phyloP scores from a whole-genome alignment of 208 protist species.

The Acanthamoeba pearcei region DNA sequence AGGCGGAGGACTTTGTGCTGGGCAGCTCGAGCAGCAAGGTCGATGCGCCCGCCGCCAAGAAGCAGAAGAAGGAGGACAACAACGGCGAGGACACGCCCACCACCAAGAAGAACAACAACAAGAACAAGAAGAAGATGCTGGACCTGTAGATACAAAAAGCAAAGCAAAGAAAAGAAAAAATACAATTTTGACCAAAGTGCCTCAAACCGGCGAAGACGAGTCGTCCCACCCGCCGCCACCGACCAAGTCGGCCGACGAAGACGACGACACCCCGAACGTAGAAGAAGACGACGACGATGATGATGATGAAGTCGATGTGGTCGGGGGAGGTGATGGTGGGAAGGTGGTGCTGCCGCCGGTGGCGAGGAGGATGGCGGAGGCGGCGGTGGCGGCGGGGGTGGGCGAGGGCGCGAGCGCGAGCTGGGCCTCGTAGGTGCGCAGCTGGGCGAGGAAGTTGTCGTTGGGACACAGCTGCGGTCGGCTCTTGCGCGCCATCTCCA shows the following conservation, averaged over 20 bases:
- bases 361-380: too few relatives aligned
- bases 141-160: background rate
- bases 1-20: conserved; percentile 37
- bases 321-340: too few relatives aligned
- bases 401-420: background rate
- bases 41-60: background rate
- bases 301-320: too few relatives aligned
- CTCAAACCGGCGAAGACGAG: too few relatives aligned
- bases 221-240: too few relatives aligned
- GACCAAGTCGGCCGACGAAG: too few relatives aligned
- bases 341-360: too few relatives aligned
- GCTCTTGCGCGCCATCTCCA: conserved; percentile 29
- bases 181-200: background rate
- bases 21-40: background rate
- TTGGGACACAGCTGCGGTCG: conserved; percentile 58
- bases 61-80: conserved; percentile 12
- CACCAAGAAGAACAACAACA: background rate
- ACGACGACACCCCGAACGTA: too few relatives aligned
- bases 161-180: background rate
- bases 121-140: conserved; percentile 21
- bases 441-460: conserved; percentile 58
- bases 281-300: too few relatives aligned
- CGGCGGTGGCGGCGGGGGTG: too few relatives aligned
- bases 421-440: conserved; percentile 46
- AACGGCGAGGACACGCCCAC: background rate